phyloP scores from a whole-genome alignment of 257 asterid species.

The Nicotiana tomentosiformis region DNA sequence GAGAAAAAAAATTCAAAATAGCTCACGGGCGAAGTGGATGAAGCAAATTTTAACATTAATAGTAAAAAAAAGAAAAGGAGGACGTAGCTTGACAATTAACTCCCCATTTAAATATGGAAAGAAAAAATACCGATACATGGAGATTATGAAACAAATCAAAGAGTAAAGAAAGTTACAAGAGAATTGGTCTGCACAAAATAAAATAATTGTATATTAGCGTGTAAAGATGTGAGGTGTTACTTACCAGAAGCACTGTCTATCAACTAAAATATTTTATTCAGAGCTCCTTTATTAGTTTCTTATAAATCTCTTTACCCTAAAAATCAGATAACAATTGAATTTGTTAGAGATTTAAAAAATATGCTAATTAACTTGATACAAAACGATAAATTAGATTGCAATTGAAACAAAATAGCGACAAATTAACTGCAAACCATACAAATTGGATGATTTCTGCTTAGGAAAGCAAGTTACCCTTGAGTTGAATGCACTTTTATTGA shows the following conservation, averaged over 20 bases:
- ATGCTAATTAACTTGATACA: too few relatives aligned
- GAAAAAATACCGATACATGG: background rate
- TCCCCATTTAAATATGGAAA: background rate
- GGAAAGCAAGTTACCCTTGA: too few relatives aligned
- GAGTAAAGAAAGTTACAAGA: background rate
- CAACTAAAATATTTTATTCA: background rate
- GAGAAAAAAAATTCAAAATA: background rate
- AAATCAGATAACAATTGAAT: too few relatives aligned
- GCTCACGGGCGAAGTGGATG: background rate
- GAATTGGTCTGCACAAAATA: background rate
- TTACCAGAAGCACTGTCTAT: background rate
- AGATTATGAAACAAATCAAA: background rate
- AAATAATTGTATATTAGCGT: background rate
- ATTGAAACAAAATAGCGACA: too few relatives aligned
- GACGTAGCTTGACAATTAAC: background rate
- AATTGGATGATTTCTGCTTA: too few relatives aligned
- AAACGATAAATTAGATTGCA: too few relatives aligned
- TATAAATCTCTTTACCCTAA: too few relatives aligned
- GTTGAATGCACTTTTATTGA: too few relatives aligned
- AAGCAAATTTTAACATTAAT: background rate
- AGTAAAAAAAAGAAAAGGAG: background rate
- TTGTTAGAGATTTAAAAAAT: too few relatives aligned
- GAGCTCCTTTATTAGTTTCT: background rate
- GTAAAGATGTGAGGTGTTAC: background rate
- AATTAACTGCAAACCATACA: too few relatives aligned